Base-by-base conservation (phyloP, 2,329 filamentous ascomycete genomes). In the Spiromastix sp. region DNA sequence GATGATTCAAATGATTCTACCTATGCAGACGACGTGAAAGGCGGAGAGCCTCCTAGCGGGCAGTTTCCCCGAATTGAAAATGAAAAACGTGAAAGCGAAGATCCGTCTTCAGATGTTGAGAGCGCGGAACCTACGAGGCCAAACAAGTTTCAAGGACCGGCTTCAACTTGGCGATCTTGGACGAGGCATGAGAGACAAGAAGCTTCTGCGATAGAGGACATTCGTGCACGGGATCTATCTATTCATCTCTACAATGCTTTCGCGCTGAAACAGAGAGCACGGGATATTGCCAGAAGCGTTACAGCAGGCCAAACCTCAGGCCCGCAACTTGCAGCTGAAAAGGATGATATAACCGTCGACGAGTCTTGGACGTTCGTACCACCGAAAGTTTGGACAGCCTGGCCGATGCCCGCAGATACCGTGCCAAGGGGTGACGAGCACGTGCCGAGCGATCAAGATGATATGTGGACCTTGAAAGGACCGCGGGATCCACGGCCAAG, bases 191-290 rank as follows among this genome's bases (percentile, higher is more conserved):
- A 96, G 58, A 73, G 87, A 38, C 67, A 70, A 5, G 67, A 83
- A 2, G 71, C 72, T 39, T 63, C 68, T 4, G 77, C 79, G 5
- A 63, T 93, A 37, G 71, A 79, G 39, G 68, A 74, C 30, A 54
- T 77, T 11, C 67, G 74, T 22, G 72, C 79, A 25, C 65, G 71
- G 35, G 79, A 95, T 51, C 62, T 95, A 8, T 68, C 74, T 0
- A 60, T 79, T 29, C 87, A 94, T 60, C 63, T 95, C 4, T 93
- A 84, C 61, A 85, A 91, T 56, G 70, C 80, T 0, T 80, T 81
- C 59, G 71, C 71, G 22, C 63, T 93, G 36, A 85, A 80, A 55
- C 60, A 63, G 22, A 61, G 69, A 34, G 51, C 52, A 39, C 24
- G 37, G 38, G 3, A 40, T 41, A 15, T 39, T 34, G 28, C 24